Evolutionary conservation across 2,329 filamentous ascomycete species (phyloP), one percentile per base, ranked within the genome.

Genomic region (Trichophyton verrucosum): DNA sequence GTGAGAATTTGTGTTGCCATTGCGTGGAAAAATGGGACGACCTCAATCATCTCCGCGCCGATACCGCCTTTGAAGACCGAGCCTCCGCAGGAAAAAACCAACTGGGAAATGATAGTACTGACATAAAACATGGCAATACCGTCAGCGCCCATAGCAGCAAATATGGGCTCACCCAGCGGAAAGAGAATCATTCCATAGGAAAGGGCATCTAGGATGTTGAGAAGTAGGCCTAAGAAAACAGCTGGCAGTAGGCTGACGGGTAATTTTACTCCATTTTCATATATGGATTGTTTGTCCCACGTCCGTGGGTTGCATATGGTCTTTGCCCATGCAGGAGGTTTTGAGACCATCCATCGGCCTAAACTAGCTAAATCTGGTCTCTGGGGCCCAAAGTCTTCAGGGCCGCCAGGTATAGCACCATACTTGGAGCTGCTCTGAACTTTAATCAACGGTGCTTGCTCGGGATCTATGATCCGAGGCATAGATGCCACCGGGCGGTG

Each of bases 71-170:
- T 87, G 76, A 99, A 99, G 38, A 89, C 85, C 68, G 91, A 96
- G 0, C 90, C 88, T 2, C 85, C 86, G 20, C 81, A 81, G 0
- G 92, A 96, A 71, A 92, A 97, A 15, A 90, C 88, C 58, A 99
- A 74, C 71, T 99, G 94, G 0, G 94, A 88, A 46, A 97, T 82
- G 64, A 99, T 96, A 61, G 91, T 96, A 79, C 91, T 96, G 66
- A 99, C 89, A 72, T 97, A 99, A 76, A 97, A 99, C 75, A 99
- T 96, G 0, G 94, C 96, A 61, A 99, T 96, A 24, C 94, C 94
- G 61, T 96, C 92, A 0, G 92, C 86, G 1, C 92, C 94, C 5
- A 97, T 83, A 64, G 87, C 82, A 30, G 87, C 83, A 72, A 99
- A 99, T 20, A 96, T 82, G 6, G 89, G 84, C 64, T 89, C 87